Percentiles rank a stretch among this genome's conserved stretches.
phyloP scores from a whole-genome alignment of 2,329 filamentous ascomycete species.

The Metarhizium sp. region DNA sequence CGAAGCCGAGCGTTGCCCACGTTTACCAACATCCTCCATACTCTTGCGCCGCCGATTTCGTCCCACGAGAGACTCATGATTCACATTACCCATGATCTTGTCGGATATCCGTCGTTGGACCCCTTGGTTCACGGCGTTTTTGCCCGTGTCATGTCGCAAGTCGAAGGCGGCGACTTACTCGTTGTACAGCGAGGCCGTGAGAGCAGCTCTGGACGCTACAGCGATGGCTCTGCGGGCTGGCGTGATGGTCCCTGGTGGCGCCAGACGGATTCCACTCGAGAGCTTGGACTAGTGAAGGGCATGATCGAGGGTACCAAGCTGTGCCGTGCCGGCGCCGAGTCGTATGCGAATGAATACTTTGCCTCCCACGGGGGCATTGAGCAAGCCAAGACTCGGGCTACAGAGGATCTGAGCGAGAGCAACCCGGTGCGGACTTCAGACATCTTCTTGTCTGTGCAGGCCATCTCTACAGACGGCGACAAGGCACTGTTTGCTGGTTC shows the following conservation, averaged over 20 bases:
- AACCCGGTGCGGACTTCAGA: slow-evolving; percentile 91
- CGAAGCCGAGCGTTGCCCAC: slow-evolving; percentile 82
- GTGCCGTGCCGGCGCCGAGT: slow-evolving; percentile 78
- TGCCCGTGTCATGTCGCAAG: slow-evolving; percentile 94
- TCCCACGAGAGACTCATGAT: slow-evolving; percentile 95
- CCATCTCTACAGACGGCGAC: slow-evolving; percentile 58
- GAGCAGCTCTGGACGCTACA: slow-evolving; percentile 57
- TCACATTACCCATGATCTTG: slow-evolving; percentile 92
- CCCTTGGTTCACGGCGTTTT: slow-evolving; percentile 88
- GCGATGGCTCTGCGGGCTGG: slow-evolving; percentile 60
- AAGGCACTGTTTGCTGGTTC: slow-evolving; percentile 58
- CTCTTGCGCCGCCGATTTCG: slow-evolving; percentile 89
- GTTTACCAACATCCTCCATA: slow-evolving; percentile 90
- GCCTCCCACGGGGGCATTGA: slow-evolving; percentile 68
- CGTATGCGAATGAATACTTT: slow-evolving; percentile 81
- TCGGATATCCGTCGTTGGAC: slow-evolving; percentile 89
- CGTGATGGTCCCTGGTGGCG: slow-evolving; percentile 97
- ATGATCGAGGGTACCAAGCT: slow-evolving; percentile 84
- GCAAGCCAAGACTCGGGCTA: slow-evolving; percentile 68
- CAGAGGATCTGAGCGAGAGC: slow-evolving; percentile 67
- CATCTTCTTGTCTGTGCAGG: slow-evolving; percentile 92
- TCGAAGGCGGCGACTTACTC: slow-evolving; percentile 89
- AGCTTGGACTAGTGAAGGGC: slow-evolving; percentile 71
- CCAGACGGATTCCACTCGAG: slow-evolving; percentile 57
- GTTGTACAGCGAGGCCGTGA: slow-evolving; percentile 92